Evolutionary conservation across 1,284 basidiomycete species (phyloP).

Genomic region (Mrakiaceae sp.): DNA sequence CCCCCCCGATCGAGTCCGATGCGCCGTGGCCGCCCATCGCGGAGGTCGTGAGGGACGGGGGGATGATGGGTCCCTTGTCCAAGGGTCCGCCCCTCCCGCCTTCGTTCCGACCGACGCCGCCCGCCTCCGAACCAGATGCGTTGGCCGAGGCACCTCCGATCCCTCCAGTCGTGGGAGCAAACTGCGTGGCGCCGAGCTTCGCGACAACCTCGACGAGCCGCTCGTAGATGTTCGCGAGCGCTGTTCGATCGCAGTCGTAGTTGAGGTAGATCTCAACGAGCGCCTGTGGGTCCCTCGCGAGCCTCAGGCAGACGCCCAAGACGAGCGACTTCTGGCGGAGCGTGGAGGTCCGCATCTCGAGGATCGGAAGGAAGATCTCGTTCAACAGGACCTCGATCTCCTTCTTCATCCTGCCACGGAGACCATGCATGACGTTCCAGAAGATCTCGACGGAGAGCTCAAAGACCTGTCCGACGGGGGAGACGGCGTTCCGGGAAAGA

Average conservation of each 20-base stretch:
- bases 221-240: constrained; percentile 91
- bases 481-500: constrained; percentile 89
- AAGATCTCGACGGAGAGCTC: constrained; percentile 98
- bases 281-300: constrained; percentile 90
- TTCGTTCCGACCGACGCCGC: constrained; percentile 15
- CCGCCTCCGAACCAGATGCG: constrained; percentile 23
- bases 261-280: constrained; percentile 95
- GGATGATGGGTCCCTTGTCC: constrained; percentile 35
- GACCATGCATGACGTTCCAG: constrained; percentile 84
- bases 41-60: constrained; percentile 54
- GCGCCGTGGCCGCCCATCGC: constrained; percentile 39
- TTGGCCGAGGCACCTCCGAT: too few species aligned
- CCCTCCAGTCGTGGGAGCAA: constrained; percentile 40
- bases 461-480: constrained; percentile 91
- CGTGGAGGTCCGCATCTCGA: constrained; percentile 96
- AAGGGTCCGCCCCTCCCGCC: constrained; percentile 33
- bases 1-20: background rate
- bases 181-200: constrained; percentile 67
- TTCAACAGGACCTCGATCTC: constrained; percentile 97
- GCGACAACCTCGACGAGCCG: constrained; percentile 89
- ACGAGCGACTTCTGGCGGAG: constrained; percentile 88
- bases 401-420: constrained; percentile 98
- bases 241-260: constrained; percentile 90
- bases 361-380: constrained; percentile 96
- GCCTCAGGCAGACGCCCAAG: constrained; percentile 67